These are phyloP conservation scores for Pichia eremophila DNA, from an alignment of 805 yeast genomes.

Conservation along the genomic window DNA sequence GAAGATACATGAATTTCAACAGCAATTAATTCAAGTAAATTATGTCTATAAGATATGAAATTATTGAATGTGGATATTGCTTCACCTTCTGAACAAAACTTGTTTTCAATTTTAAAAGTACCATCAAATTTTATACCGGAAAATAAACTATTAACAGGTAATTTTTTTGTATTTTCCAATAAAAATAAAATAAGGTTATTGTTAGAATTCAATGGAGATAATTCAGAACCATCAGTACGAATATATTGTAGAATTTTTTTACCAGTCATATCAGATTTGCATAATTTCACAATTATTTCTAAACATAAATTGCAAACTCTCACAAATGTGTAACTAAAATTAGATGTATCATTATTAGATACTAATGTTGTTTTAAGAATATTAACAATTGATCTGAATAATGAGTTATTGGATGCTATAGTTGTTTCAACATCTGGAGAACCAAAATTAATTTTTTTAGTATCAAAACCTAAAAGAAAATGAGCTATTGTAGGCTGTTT, in stretches of 20 bases:
- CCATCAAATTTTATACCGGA: conserved; percentile 35
- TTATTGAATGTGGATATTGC: conserved; percentile 47
- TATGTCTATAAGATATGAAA: conserved; percentile 53
- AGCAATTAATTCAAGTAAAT: conserved; percentile 55
- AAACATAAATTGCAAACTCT: conserved; percentile 49
- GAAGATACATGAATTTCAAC: conserved; percentile 60
- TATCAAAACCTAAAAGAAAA: conserved; percentile 67
- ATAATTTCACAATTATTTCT: conserved; percentile 54
- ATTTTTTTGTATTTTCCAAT: conserved; percentile 42
- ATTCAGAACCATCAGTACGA: conserved; percentile 27
- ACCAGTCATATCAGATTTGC: conserved; percentile 49
- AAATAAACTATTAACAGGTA: conserved; percentile 51
- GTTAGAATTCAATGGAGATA: conserved; percentile 7
- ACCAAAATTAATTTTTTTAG: conserved; percentile 39
- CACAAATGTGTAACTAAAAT: conserved; percentile 45
- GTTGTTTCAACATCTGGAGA: conserved; percentile 33
- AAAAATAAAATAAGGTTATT: conserved; percentile 42
- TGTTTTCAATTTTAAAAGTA: conserved; percentile 28
- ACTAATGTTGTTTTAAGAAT: conserved; percentile 41
- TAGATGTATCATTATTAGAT: conserved; percentile 27
- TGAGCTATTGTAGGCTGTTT: conserved; percentile 51
- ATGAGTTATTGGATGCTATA: conserved; percentile 43
- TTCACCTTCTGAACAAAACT: conserved; percentile 26
- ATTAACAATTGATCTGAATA: conserved; percentile 44
- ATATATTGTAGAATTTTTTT: conserved; percentile 40